Conservation (phyloP, 2,329 filamentous ascomycete species). For the Cladosporium oxysporum region DNA sequence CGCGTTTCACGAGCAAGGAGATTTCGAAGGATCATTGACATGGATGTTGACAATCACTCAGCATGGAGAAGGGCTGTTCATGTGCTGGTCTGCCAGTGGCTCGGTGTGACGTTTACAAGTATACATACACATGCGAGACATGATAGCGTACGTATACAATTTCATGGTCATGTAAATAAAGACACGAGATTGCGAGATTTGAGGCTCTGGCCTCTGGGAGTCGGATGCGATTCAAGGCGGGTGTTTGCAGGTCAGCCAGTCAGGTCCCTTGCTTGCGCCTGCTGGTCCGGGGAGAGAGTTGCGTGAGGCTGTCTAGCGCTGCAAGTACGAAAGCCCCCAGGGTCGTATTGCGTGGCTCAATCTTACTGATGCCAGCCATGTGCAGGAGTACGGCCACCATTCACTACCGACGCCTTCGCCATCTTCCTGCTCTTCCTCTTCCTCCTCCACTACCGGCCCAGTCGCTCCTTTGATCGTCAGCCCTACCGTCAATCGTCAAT, state of each 20-base stretch:
- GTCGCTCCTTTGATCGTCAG: conserved; percentile 14
- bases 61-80: background rate
- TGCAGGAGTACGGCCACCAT: background rate
- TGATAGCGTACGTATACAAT: background rate
- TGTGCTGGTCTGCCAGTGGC: background rate
- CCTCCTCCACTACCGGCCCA: background rate
- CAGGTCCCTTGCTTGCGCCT: background rate
- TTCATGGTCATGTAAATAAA: background rate
- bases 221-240: background rate
- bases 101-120: background rate
- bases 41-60: background rate
- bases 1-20: background rate
- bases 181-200: background rate
- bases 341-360: background rate
- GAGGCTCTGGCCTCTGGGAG: background rate
- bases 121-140: background rate
- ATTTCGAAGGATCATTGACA: too few relatives aligned
- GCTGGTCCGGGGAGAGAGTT: background rate
- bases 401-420: background rate
- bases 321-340: too few relatives aligned
- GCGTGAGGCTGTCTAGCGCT: too few relatives aligned
- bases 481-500: background rate
- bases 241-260: background rate
- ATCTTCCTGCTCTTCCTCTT: background rate
- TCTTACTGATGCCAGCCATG: background rate